Conservation (phyloP, 2,329 filamentous ascomycete species). For the Cladosporium sp. region DNA sequence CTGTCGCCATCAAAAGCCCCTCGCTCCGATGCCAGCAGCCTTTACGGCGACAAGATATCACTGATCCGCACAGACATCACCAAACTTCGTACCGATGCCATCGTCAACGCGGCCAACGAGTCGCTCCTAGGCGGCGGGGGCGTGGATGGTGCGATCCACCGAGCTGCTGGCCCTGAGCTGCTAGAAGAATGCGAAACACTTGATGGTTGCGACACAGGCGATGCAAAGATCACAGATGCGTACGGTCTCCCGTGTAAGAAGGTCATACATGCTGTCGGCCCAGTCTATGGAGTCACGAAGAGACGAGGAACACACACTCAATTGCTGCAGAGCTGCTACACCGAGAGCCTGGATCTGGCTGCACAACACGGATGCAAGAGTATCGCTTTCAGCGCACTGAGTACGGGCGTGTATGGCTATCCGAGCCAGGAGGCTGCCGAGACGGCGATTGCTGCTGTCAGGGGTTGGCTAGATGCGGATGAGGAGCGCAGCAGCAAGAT, state of each 20-base stretch:
- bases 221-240: conserved; percentile 76
- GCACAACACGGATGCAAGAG: conserved; percentile 61
- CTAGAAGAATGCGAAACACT: conserved; percentile 67
- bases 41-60: conserved; percentile 66
- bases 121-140: conserved; percentile 82
- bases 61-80: conserved; percentile 79
- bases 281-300: conserved; percentile 57
- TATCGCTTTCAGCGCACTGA: conserved; percentile 79
- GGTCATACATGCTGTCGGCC: conserved; percentile 89
- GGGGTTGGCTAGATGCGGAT: conserved; percentile 49
- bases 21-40: conserved; percentile 38
- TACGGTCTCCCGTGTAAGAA: conserved; percentile 71
- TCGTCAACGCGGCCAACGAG: conserved; percentile 88
- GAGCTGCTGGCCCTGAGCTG: conserved; percentile 68
- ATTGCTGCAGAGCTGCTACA: conserved; percentile 63
- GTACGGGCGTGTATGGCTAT: conserved; percentile 87
- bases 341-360: conserved; percentile 66
- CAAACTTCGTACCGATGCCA: conserved; percentile 68
- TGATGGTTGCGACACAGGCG: conserved; percentile 69
- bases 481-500: conserved; percentile 46
- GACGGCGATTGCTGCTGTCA: conserved; percentile 62
- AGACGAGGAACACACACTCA: conserved; percentile 35
- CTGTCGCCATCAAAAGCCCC: conserved; percentile 34
- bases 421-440: conserved; percentile 68
- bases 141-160: conserved; percentile 73